Conservation (phyloP, 1,139 yeast genomes). For the Lodderomyces metapsilosis region DNA sequence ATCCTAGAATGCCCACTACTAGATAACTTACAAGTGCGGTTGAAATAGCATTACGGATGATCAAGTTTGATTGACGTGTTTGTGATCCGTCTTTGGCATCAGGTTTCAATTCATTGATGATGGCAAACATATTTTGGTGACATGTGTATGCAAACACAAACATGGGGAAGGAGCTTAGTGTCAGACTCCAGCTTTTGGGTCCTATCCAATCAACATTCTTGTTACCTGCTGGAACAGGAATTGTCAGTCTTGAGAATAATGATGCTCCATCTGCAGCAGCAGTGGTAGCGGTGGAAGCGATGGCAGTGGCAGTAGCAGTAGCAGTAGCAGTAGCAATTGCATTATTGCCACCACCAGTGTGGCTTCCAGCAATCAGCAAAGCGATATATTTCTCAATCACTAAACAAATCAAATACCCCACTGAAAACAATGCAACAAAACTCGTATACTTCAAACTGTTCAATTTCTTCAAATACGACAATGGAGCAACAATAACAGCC, state of each 20-base stretch:
- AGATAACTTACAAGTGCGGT: constrained; percentile 62
- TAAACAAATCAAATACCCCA: constrained; percentile 73
- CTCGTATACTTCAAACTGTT: constrained; percentile 88
- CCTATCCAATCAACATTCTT: constrained; percentile 32
- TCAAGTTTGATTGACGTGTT: constrained; percentile 50
- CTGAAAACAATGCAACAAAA: constrained; percentile 76
- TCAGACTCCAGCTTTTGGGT: constrained; percentile 36
- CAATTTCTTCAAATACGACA: constrained; percentile 68
- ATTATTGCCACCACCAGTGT: constrained; percentile 16
- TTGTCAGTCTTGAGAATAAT: constrained; percentile 5
- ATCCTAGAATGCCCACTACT: constrained; percentile 79
- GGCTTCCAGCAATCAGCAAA: constrained; percentile 13
- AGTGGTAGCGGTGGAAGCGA: no score
- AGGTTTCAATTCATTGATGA: constrained; percentile 64
- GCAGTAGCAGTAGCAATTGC: no score
- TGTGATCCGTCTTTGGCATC: constrained; percentile 41
- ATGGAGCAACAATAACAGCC: constrained; percentile 61
- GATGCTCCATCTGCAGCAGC: background rate
- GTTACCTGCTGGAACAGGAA: constrained; percentile 16
- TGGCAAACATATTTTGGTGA: constrained; percentile 90
- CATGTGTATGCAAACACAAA: constrained; percentile 94
- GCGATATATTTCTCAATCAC: constrained; percentile 63
- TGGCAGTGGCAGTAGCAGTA: no score
- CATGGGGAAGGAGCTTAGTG: constrained; percentile 69
- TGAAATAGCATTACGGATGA: constrained; percentile 58